Evolutionary conservation across 805 yeast species (phyloP).

Genomic region (Monosporozyma unispora): DNA sequence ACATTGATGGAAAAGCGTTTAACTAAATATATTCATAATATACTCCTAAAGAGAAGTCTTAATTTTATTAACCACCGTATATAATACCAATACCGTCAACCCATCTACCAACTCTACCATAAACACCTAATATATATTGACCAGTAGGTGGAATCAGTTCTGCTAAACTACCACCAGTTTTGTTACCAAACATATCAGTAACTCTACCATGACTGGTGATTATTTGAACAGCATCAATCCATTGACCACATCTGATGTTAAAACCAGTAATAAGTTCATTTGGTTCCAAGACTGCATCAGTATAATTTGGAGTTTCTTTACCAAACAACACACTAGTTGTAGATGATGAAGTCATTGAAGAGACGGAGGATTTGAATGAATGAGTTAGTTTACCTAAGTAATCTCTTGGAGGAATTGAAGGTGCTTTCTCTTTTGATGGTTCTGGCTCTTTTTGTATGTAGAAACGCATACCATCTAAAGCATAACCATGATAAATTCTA

Average conservation of each 20-base stretch:
- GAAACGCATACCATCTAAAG: slow-evolving; percentile 74
- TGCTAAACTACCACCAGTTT: slow-evolving; percentile 55
- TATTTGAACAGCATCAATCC: slow-evolving; percentile 85
- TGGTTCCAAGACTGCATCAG: slow-evolving; percentile 45
- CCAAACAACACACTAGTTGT: slow-evolving; percentile 36
- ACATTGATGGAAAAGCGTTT: too few relatives aligned
- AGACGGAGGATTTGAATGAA: slow-evolving; percentile 15
- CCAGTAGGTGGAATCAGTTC: slow-evolving; percentile 59
- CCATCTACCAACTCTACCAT: slow-evolving; percentile 66
- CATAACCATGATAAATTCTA: slow-evolving; percentile 63
- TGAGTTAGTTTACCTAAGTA: slow-evolving; percentile 30
- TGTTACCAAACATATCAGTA: slow-evolving; percentile 57
- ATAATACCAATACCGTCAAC: slow-evolving; percentile 63
- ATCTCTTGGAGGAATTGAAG: slow-evolving; percentile 41
- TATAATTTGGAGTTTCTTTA: slow-evolving; percentile 40
- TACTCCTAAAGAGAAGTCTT: neutral
- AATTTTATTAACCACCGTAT: slow-evolving; percentile 35
- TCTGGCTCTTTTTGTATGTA: slow-evolving; percentile 21
- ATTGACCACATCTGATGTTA: slow-evolving; percentile 63
- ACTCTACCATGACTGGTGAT: slow-evolving; percentile 48
- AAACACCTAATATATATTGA: slow-evolving; percentile 53
- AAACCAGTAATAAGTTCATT: slow-evolving; percentile 58
- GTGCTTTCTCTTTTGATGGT: slow-evolving; percentile 14
- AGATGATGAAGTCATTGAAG: slow-evolving; percentile 5
- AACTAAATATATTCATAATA: too few relatives aligned